Evolutionary conservation across 345 rosid species (phyloP).

Genomic region (Sonneratia alba): DNA sequence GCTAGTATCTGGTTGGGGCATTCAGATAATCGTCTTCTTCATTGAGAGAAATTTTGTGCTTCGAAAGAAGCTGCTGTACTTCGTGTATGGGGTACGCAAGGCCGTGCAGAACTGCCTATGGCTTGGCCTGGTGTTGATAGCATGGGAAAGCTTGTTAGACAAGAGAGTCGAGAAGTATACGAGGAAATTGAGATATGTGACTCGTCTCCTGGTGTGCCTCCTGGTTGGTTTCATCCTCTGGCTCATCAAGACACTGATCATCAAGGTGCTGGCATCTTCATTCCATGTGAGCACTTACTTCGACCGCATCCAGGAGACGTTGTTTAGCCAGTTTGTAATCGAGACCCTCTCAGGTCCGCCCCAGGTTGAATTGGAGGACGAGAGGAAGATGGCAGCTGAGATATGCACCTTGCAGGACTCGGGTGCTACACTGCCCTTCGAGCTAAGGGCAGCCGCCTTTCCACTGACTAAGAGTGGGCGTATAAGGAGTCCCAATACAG

Average conservation of each 20-base stretch:
- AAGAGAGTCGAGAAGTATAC: constrained; percentile 33
- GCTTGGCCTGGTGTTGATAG: constrained; percentile 57
- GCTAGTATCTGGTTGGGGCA: constrained; percentile 86
- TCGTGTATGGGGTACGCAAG: constrained; percentile 66
- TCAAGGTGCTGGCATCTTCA: constrained; percentile 75
- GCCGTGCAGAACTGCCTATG: constrained; percentile 86
- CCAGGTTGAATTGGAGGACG: constrained; percentile 47
- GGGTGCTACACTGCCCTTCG: constrained; percentile 51
- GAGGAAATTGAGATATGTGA: constrained; percentile 37
- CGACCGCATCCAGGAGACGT: constrained; percentile 74
- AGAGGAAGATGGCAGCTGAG: constrained; percentile 38
- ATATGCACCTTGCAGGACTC: constrained; percentile 44
- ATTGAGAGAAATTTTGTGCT: constrained; percentile 71
- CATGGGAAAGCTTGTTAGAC: constrained; percentile 71
- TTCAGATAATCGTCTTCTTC: constrained; percentile 55
- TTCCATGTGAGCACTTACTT: constrained; percentile 92
- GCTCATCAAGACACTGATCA: constrained; percentile 76
- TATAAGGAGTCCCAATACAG: constrained; percentile 18
- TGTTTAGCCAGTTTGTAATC: constrained; percentile 78
- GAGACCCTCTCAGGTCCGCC: constrained; percentile 80
- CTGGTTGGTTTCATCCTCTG: constrained; percentile 55
- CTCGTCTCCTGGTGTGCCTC: constrained; percentile 57
- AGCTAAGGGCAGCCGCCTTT: constrained; percentile 40
- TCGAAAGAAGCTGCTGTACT: constrained; percentile 65
- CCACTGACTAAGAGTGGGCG: constrained; percentile 17